Conservation (phyloP, 306 rosid genomes). For the Dryas octopetala region DNA sequence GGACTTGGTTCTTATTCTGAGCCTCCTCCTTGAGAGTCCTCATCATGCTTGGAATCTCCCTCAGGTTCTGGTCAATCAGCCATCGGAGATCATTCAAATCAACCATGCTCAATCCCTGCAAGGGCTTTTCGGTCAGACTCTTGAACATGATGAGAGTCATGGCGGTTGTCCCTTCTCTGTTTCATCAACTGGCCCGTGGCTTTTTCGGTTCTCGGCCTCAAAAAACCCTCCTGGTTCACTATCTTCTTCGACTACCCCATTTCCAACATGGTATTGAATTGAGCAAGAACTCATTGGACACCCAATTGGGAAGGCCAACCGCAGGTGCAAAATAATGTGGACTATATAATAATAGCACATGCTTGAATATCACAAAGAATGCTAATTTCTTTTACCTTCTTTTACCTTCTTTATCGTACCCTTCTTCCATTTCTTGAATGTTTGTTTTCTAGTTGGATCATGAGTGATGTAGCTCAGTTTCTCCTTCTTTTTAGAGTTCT, state of each 20-base stretch:
- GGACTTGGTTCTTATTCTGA: no score
- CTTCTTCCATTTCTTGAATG: no score
- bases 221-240: conserved; percentile 38
- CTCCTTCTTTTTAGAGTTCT: no score
- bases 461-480: no score
- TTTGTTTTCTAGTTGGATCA: no score
- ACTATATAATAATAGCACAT: no score
- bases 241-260: conserved; percentile 39
- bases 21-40: not conserved
- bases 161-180: conserved; percentile 19
- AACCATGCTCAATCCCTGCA: conserved; percentile 4
- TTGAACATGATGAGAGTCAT: conserved; percentile 25
- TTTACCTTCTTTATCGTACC: no score
- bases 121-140: conserved; percentile 6
- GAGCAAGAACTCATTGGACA: conserved; percentile 6
- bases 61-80: conserved; percentile 28
- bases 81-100: conserved; percentile 35
- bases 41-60: conserved; percentile 11
- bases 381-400: no score
- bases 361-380: no score
- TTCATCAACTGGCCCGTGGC: conserved; percentile 32
- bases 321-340: no score
- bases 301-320: conserved; percentile 35
- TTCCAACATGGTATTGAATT: conserved; percentile 32
- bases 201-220: conserved; percentile 33